Evolutionary conservation across 768 basidiomycete species (phyloP).

Genomic region (Dioszegia hungarica): DNA sequence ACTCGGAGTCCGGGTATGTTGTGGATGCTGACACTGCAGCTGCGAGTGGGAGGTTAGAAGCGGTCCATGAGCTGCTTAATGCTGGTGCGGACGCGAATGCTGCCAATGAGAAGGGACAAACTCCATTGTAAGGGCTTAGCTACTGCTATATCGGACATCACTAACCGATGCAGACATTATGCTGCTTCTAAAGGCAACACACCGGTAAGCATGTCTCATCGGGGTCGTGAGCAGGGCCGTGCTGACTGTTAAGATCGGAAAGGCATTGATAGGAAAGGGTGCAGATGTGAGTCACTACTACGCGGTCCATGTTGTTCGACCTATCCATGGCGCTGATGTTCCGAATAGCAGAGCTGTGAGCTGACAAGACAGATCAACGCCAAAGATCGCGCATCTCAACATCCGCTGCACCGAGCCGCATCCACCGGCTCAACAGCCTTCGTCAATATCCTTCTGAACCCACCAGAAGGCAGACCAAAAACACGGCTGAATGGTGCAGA

Average conservation of each 20-base stretch:
- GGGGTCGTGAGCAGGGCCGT: not conserved
- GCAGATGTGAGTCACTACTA: conserved; percentile 68
- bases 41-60: conserved; percentile 40
- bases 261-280: conserved; percentile 73
- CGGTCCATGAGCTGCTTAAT: conserved; percentile 42
- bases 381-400: conserved; percentile 86
- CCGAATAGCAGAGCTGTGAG: too few species aligned
- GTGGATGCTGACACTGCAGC: conserved; percentile 19
- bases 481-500: conserved; percentile 71
- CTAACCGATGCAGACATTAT: conserved; percentile 43
- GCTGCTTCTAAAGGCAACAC: conserved; percentile 49
- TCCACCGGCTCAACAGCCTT: conserved; percentile 91
- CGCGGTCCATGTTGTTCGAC: not conserved
- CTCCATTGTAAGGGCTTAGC: conserved; percentile 38
- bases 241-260: conserved; percentile 64
- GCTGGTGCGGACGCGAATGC: conserved; percentile 45
- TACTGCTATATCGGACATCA: not conserved
- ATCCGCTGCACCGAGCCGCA: conserved; percentile 92
- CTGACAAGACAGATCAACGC: conserved; percentile 73
- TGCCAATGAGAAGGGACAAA: conserved; percentile 48
- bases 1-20: not conserved
- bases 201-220: conserved; percentile 25
- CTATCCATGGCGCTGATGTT: not conserved
- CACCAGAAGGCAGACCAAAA: conserved; percentile 65
- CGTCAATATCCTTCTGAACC: conserved; percentile 74